These are phyloP conservation scores for Fraxinus xanthoxyloides DNA, from an alignment of 305 asterid genomes.

Conservation along the genomic window DNA sequence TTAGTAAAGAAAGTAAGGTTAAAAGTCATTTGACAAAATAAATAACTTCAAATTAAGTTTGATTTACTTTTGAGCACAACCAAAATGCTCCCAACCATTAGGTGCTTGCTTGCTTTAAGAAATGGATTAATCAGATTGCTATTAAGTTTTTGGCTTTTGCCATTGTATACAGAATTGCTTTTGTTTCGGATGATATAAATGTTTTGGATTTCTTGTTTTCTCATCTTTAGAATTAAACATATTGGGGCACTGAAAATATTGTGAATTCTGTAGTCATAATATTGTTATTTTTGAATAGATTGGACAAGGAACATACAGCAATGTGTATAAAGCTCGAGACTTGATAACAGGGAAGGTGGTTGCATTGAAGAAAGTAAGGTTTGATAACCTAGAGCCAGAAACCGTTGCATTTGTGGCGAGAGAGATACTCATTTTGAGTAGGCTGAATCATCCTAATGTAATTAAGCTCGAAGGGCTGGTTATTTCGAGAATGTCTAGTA, in stretches of 20 bases:
- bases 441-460: slow-evolving; percentile 83
- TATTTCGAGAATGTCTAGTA: slow-evolving; percentile 84
- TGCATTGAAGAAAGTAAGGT: slow-evolving; percentile 88
- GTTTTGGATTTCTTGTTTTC: not conserved
- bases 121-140: not conserved
- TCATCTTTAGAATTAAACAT: not conserved
- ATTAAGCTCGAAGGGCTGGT: slow-evolving; percentile 92
- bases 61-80: not conserved
- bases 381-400: slow-evolving; percentile 85
- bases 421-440: slow-evolving; percentile 67
- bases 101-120: not conserved
- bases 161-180: not conserved
- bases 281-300: slow-evolving; percentile 40
- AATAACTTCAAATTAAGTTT: not conserved
- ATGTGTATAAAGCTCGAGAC: slow-evolving; percentile 85
- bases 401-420: slow-evolving; percentile 85
- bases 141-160: not conserved
- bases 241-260: not conserved
- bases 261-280: not conserved
- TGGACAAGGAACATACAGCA: slow-evolving; percentile 95
- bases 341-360: slow-evolving; percentile 81
- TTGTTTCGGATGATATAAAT: not conserved
- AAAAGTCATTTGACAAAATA: not conserved
- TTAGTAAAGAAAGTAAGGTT: not conserved
- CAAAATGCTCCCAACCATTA: not conserved